Base-by-base conservation (phyloP, 495 filamentous ascomycete species). In the Saxophila tyrrhenica region DNA sequence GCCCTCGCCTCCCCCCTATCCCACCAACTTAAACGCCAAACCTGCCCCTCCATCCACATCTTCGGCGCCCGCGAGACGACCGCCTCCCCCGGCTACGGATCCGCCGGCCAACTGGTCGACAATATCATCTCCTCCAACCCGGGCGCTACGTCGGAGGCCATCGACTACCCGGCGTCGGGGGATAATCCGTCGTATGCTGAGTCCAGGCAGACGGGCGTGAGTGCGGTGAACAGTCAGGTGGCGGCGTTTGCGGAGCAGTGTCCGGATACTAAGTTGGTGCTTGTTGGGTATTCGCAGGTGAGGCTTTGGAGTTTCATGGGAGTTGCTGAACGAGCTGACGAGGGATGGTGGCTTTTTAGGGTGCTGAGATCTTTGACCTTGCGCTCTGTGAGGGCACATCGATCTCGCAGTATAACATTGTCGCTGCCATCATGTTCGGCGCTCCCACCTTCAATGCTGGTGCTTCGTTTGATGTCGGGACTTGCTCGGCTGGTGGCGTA, bases 51-150 rank as follows among this genome's bases (percentile, higher is more conserved):
- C 23, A 55, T 50, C 55, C 59, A 61, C 42, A 38, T 61, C 50
- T 61, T 61, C 51, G 59, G 55, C 29, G 59, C 59, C 42, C 59
- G 59, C 20, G 59, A 61, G 50, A 61, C 59, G 35, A 61, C 59
- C 15, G 59, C 59, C 21, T 19, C 50, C 21, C n/a, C 55, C 13
- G 59, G 59, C 38, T 61, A 57, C 39, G 59, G 59, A 25, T 54
- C 49, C 5, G 42, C 59, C 29, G 51, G 13, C 17, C 42, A 35
- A n/a, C 42, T 59, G 22, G 59, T 61, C 25, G 54, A 61, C 22
- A 35, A 35, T 22, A 58, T 61, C 46, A 10, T 61, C 25, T 46
- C 25, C 42, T 54, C 59, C 46, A 52, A 58, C 48, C 51, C 59
- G 5, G 59, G 59, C 19, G 29, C 52, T 19, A 55, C 52, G 8